Evolutionary conservation across 1,284 basidiomycete species (phyloP), one percentile per base, ranked within the genome.

Genomic region (Exsudoporus floridanus): DNA sequence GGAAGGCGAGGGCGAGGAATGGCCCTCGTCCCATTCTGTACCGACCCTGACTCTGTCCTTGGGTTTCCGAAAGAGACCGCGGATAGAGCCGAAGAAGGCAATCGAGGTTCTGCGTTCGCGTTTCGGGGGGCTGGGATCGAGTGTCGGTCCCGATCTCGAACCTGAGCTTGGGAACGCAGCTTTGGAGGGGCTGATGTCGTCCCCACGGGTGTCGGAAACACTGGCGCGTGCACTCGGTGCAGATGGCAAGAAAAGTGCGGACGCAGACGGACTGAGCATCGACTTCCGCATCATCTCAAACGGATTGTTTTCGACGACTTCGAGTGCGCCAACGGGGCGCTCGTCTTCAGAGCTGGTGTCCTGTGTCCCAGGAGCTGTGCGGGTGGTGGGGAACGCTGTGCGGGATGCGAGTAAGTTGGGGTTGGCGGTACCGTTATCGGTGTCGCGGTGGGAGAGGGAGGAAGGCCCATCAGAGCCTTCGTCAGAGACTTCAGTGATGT

Each of bases 301-400:
- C 4, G 78, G 77, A 18, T 79, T 72, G 54, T 89, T 88, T 58
- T 88, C 85, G 38, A 82, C 75, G 8, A 85, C 73, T 49, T 74
- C 71, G 5, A 82, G 65, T 18, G 69, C 64, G 4, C 64, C 64
- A 7, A 62, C 60, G 7, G 65, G 62, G 2, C 62, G 66, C 0
- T 67, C 71, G 0, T 73, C 74, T 7, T 73, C 74, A 2, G 59
- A 64, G 27, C 69, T 73, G 23, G 66, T 71, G 16, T 59, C 52
- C 12, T 49, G 43, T 1, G 18, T 44, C 30, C 18, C 40, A 9
- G 40, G 27, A 5, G 18, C 13, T 14, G 31, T 12, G 19, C 28
- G 25, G 38, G 36, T n/a, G 35, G 39, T 27, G 19, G 49, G 49
- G 21, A 55, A 63, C 0, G 39, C 12, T 4, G 45, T n/a, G 18